These are phyloP conservation scores for Microsporum canis DNA, from an alignment of 2,329 filamentous ascomycete genomes.

Conservation along the genomic window DNA sequence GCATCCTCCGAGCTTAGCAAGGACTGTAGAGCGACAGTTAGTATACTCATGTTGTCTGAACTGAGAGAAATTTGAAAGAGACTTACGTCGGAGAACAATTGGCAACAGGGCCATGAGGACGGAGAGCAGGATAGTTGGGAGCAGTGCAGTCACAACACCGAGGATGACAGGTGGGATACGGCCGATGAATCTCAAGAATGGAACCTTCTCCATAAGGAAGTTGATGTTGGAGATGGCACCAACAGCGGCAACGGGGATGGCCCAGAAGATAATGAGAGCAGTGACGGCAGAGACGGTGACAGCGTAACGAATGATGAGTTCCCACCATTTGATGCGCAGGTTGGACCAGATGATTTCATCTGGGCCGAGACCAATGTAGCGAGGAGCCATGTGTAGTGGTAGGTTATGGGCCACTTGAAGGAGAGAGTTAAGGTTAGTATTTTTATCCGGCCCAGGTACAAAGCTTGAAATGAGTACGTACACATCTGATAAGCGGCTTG, in stretches of 20 bases:
- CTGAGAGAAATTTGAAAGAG: background rate
- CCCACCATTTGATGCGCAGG: slow-evolving; percentile 75
- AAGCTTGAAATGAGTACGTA: slow-evolving; percentile 12
- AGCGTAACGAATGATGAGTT: slow-evolving; percentile 62
- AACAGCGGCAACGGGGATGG: slow-evolving; percentile 63
- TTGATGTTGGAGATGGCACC: slow-evolving; percentile 77
- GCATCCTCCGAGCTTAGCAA: slow-evolving; percentile 68
- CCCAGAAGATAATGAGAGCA: slow-evolving; percentile 78
- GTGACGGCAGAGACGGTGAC: slow-evolving; percentile 60
- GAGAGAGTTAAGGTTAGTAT: slow-evolving; percentile 4
- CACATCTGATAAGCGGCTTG: slow-evolving; percentile 72
- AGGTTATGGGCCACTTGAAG: slow-evolving; percentile 65
- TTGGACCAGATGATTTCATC: slow-evolving; percentile 79
- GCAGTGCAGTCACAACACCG: slow-evolving; percentile 71
- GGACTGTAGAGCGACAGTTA: slow-evolving; percentile 37
- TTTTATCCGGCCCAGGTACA: background rate
- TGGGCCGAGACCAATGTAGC: slow-evolving; percentile 71
- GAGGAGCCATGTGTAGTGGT: slow-evolving; percentile 73
- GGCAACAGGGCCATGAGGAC: slow-evolving; percentile 80
- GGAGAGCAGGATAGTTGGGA: slow-evolving; percentile 68
- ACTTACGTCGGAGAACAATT: slow-evolving; percentile 62
- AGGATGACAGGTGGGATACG: slow-evolving; percentile 59
- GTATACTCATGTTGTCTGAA: background rate
- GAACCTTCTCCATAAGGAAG: slow-evolving; percentile 50
- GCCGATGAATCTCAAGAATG: slow-evolving; percentile 63